Base-by-base conservation (phyloP, 257 asterid genomes). In the Solanum ossicruentum region DNA sequence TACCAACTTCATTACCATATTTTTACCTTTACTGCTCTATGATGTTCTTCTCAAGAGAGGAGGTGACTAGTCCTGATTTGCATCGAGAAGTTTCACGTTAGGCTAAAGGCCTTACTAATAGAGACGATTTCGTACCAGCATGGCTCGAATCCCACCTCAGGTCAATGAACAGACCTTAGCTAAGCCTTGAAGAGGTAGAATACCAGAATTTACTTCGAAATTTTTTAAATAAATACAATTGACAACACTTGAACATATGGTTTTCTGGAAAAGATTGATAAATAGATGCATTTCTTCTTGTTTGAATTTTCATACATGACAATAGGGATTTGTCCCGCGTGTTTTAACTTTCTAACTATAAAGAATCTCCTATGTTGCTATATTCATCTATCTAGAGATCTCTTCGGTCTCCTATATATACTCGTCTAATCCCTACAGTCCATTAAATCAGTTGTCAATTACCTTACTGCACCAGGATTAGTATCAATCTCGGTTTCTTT, bases 261-360 rank as follows among this genome's bases (percentile, higher is more conserved):
- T 43, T 72, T 7, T 1, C 7, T 32, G 3, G 47, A 23, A 72
- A n/a, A 23, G 0, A 23, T 8, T 15, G 17, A 51, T 26, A 78
- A 5, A 78, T 51, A 16, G 21, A 49, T 49, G 57, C 26, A 78
- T 52, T 26, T 52, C 65, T 26, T 0, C 1, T 23, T 51, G 10
- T 77, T 51, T 77, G 82, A 15, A 41, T 32, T 79, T 79, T 49
- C 52, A 70, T 63, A 73, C 72, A 77, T 85, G 89, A 79, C 87
- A 69, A 78, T 75, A 20, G 83, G 88, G 86, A 65, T 86, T 85
- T 71, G 84, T 90, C 86, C 90, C 90, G 69, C 85, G 8, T n/a
- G 15, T 51, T 51, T 52, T 52, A 78, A 28, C 28, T 78, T 51
- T 57, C 63, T 21, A 69, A 54, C 56, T 60, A 20, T 65, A 55